A percentile compares a stretch with the other conserved stretches of the same genome.
These are phyloP conservation scores for Colletotrichum viniferum DNA, from an alignment of 2,329 filamentous ascomycete species.

Conservation along the genomic window DNA sequence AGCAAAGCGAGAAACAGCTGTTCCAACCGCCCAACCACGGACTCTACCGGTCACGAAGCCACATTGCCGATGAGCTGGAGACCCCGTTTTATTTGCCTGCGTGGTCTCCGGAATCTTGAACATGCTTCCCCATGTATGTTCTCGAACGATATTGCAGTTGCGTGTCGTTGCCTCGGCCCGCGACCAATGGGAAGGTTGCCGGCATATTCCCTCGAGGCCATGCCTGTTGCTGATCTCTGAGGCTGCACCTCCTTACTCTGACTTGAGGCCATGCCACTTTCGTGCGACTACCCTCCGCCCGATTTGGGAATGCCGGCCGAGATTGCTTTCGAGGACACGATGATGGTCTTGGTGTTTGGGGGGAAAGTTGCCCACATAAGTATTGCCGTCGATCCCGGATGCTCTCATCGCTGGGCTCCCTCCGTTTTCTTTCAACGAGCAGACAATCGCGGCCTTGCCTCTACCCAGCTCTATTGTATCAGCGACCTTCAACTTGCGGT, in stretches of 20 bases:
- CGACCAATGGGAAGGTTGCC: not conserved
- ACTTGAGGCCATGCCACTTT: not conserved
- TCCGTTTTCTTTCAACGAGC: not conserved
- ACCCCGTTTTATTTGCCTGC: not conserved
- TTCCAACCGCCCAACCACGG: not conserved
- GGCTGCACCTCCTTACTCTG: not conserved
- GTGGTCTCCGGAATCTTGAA: not conserved
- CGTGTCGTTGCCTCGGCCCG: not conserved
- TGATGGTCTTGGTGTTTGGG: not conserved
- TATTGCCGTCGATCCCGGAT: not conserved
- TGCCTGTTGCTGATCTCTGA: not conserved
- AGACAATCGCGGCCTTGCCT: not conserved
- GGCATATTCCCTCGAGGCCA: not conserved
- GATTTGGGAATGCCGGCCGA: not conserved
- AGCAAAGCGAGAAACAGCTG: not conserved
- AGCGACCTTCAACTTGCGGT: not conserved
- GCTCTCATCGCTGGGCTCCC: not conserved
- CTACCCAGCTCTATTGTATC: not conserved
- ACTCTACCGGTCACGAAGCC: not conserved
- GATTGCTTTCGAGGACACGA: not conserved
- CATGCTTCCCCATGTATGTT: not conserved
- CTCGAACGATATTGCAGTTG: not conserved
- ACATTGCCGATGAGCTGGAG: not conserved
- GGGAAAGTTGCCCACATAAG: not conserved
- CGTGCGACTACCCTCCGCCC: not conserved